Evolutionary conservation across 345 rosid species (phyloP).

Genomic region (Gossypium turneri): DNA sequence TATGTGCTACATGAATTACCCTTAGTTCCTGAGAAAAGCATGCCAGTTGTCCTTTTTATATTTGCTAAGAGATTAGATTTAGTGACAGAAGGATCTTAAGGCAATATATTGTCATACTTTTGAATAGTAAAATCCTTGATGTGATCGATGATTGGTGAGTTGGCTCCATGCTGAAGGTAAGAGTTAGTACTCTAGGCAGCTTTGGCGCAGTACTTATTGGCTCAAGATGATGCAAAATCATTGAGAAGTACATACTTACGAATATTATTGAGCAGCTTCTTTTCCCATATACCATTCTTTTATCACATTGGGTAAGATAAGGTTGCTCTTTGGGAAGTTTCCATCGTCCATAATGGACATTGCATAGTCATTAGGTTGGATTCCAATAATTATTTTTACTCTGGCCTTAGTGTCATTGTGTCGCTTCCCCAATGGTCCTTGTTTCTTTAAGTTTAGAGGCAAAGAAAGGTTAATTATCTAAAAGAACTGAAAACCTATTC

Average conservation of each 20-base stretch:
- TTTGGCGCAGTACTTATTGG: conserved; percentile 3
- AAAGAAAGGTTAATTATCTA: background rate
- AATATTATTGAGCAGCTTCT: conserved; percentile 1
- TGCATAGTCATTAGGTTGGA: background rate
- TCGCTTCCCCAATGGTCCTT: background rate
- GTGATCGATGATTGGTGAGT: background rate
- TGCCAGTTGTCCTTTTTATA: conserved; percentile 8
- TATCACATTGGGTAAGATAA: background rate
- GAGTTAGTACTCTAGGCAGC: background rate
- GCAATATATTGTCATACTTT: background rate
- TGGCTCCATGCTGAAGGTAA: background rate
- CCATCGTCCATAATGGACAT: background rate
- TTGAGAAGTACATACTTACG: background rate
- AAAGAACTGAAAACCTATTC: background rate
- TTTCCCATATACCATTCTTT: background rate
- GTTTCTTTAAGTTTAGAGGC: background rate
- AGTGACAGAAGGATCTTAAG: background rate
- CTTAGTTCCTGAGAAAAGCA: conserved; percentile 3
- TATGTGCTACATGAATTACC: background rate
- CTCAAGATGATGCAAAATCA: background rate
- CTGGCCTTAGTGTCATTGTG: background rate
- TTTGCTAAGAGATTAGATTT: conserved; percentile 1
- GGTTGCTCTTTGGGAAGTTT: background rate
- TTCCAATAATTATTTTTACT: background rate
- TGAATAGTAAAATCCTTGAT: background rate